Evolutionary conservation across 805 yeast species (phyloP).

Genomic region (Saturnispora zaruensis): DNA sequence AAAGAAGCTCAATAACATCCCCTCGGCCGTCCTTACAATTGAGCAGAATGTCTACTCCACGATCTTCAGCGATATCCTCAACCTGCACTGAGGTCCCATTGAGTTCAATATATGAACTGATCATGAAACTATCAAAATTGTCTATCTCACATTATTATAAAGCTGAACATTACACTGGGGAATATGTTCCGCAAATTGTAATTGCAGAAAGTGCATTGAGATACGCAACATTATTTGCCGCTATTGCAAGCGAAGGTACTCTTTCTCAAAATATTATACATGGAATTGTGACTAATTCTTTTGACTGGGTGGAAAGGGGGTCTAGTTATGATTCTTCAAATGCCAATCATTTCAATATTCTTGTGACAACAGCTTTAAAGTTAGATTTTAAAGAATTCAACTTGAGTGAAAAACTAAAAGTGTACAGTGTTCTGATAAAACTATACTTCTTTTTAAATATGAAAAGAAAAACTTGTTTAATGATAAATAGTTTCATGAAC

Average conservation of each 20-base stretch:
- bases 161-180: conserved; percentile 53
- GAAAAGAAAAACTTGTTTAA: conserved; percentile 59
- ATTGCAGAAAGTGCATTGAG: conserved; percentile 66
- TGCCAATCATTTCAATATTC: conserved; percentile 37
- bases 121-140: conserved; percentile 32
- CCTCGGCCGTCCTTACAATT: conserved; percentile 41
- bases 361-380: conserved; percentile 40
- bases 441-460: conserved; percentile 56
- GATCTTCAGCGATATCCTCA: conserved; percentile 4
- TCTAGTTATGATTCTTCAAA: conserved; percentile 12
- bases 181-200: conserved; percentile 74
- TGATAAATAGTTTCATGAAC: conserved; percentile 56
- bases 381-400: conserved; percentile 38
- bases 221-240: conserved; percentile 50
- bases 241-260: conserved; percentile 41
- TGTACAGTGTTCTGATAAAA: conserved; percentile 58
- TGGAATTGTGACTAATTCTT: conserved; percentile 35
- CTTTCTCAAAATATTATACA: conserved; percentile 35
- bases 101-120: conserved; percentile 27
- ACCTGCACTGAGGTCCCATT: conserved; percentile 17
- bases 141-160: conserved; percentile 37
- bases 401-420: conserved; percentile 45
- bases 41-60: conserved; percentile 12
- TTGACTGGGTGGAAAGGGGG: conserved; percentile 8
- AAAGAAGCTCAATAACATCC: conserved; percentile 31